These are phyloP conservation scores for Chytriomyces hyalinus DNA, from an alignment of 192 early-diverging fungal genomes.

Conservation along the genomic window DNA sequence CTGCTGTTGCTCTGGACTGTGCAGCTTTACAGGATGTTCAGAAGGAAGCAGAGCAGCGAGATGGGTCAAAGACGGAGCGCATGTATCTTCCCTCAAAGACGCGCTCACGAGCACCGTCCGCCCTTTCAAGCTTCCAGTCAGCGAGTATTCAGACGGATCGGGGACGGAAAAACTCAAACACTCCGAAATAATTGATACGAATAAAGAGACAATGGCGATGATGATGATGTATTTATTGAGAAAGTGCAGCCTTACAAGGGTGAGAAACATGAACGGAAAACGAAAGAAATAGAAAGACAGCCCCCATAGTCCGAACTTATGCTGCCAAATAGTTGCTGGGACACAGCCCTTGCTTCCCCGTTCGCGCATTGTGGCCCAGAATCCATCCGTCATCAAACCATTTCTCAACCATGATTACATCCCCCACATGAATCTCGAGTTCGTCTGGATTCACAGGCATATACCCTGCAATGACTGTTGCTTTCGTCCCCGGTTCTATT, in stretches of 20 bases:
- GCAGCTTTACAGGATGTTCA: background rate
- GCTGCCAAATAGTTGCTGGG: background rate
- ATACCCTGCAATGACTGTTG: background rate
- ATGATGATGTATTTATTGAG: too few species aligned
- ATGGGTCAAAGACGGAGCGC: background rate
- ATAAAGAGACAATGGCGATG: too few species aligned
- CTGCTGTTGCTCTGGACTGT: background rate
- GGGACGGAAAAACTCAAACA: background rate
- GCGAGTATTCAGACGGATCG: background rate
- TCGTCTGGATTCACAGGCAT: constrained; percentile 10
- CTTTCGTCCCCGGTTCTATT: background rate
- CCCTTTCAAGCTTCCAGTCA: constrained; percentile 16
- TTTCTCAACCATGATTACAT: constrained; percentile 19
- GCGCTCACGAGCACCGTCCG: background rate
- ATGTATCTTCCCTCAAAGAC: background rate
- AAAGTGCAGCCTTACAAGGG: too few species aligned
- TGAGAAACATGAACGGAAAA: too few species aligned
- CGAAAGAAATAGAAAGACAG: background rate
- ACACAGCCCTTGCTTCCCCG: background rate
- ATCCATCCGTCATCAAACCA: constrained; percentile 21
- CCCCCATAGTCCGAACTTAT: background rate
- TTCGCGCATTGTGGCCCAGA: background rate
- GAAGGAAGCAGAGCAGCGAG: background rate
- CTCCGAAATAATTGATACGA: too few species aligned
- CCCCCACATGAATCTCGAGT: constrained; percentile 14